Percentiles rank a stretch among this genome's conserved stretches.
phyloP scores from a whole-genome alignment of 768 basidiomycete species.

The Agrocybe chaxingu region DNA sequence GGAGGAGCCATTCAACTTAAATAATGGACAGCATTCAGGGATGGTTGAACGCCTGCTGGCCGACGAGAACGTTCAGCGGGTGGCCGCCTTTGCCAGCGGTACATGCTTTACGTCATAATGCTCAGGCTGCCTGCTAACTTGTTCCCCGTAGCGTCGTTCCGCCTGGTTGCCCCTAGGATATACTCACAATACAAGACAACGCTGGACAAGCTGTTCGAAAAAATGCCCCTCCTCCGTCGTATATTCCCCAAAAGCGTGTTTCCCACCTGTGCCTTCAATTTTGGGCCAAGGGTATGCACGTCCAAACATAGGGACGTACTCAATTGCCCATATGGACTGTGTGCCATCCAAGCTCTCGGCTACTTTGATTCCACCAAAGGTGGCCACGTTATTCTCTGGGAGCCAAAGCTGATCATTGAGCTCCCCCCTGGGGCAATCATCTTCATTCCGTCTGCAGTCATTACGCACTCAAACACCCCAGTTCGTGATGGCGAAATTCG shows the following conservation, averaged over 20 bases:
- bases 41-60: background rate
- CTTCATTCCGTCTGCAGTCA: slow-evolving; percentile 12
- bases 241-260: slow-evolving; percentile 3
- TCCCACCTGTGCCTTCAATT: slow-evolving; percentile 9
- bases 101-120: background rate
- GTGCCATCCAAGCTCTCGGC: slow-evolving; percentile 6
- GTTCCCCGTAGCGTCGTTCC: slow-evolving; percentile 1
- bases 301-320: slow-evolving; percentile 5
- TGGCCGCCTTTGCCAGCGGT: slow-evolving; percentile 6
- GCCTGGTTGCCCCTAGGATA: background rate
- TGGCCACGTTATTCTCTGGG: slow-evolving; percentile 25
- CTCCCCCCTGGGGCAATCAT: background rate
- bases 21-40: background rate
- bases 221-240: background rate
- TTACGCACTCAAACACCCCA: slow-evolving; percentile 18
- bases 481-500: slow-evolving; percentile 14
- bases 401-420: slow-evolving; percentile 17
- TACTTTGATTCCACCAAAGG: slow-evolving; percentile 17
- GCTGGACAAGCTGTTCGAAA: background rate
- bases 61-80: background rate
- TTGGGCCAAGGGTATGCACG: slow-evolving; percentile 6
- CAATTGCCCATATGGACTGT: slow-evolving; percentile 8
- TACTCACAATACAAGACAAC: background rate
- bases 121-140: background rate
- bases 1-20: background rate